Percentiles rank a stretch among this genome's conserved stretches.
Evolutionary conservation across 768 basidiomycete genomes (phyloP).

Genomic region (Boletellus sp.): DNA sequence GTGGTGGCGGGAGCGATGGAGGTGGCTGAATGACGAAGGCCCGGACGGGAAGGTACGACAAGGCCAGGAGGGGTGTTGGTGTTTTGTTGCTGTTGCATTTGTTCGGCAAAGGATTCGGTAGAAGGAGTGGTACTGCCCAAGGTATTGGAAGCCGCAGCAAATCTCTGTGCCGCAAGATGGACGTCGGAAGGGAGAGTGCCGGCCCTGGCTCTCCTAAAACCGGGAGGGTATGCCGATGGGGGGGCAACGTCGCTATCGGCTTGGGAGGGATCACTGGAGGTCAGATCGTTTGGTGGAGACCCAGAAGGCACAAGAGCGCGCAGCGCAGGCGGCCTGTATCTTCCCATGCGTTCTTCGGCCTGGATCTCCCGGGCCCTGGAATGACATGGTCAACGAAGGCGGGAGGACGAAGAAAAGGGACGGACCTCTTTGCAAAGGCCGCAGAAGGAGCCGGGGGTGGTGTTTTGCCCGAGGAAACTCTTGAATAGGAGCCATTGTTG

Average conservation of each 20-base stretch:
- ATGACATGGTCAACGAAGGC: slow-evolving; percentile 12
- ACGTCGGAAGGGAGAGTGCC: slow-evolving; percentile 97
- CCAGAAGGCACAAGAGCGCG: slow-evolving; percentile 62
- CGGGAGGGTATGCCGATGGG: slow-evolving; percentile 75
- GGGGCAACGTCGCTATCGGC: slow-evolving; percentile 58
- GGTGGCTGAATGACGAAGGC: slow-evolving; percentile 71
- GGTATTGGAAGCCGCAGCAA: slow-evolving; percentile 62
- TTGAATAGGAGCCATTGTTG: slow-evolving; percentile 77
- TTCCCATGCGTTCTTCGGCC: slow-evolving; percentile 65
- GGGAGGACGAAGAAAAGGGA: slow-evolving; percentile 13
- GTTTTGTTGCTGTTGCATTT: slow-evolving; percentile 38
- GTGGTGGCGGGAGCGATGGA: slow-evolving; percentile 55
- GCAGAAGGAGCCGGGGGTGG: slow-evolving; percentile 89
- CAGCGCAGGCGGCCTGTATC: slow-evolving; percentile 82
- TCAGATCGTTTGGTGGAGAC: slow-evolving; percentile 68
- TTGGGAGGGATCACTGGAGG: slow-evolving; percentile 54
- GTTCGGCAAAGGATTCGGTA: slow-evolving; percentile 48
- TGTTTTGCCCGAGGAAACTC: slow-evolving; percentile 82
- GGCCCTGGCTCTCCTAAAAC: slow-evolving; percentile 93
- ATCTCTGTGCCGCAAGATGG: slow-evolving; percentile 80
- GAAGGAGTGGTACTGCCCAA: slow-evolving; percentile 47
- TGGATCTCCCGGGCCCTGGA: slow-evolving; percentile 81
- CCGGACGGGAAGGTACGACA: slow-evolving; percentile 54
- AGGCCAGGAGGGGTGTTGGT: slow-evolving; percentile 37
- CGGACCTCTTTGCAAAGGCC: slow-evolving; percentile 82